These are phyloP conservation scores for Colletotrichum sp. DNA, from an alignment of 2,329 filamentous ascomycete species.

Conservation along the genomic window DNA sequence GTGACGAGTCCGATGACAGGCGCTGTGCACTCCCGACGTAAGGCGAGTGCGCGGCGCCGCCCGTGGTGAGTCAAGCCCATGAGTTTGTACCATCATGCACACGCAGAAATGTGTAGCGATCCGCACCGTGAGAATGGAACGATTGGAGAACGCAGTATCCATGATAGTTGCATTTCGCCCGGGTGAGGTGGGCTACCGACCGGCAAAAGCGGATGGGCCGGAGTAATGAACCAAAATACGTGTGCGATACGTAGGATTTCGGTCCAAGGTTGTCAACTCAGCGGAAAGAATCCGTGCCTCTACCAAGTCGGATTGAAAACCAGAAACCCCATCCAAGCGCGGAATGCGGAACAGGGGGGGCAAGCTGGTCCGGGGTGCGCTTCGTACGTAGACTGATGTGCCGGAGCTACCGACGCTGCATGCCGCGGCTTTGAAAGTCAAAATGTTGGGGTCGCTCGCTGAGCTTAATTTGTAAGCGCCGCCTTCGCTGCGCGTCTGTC, in stretches of 20 bases:
- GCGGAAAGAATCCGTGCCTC: not conserved
- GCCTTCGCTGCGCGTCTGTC: not conserved
- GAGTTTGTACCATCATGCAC: not conserved
- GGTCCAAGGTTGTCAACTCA: not conserved
- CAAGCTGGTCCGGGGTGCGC: not conserved
- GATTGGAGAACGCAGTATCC: not conserved
- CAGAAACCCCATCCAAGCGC: not conserved
- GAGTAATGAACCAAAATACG: not conserved
- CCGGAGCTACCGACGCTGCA: slow-evolving; percentile 9
- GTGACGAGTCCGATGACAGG: not conserved
- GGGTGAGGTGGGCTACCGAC: not conserved
- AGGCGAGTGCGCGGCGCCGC: not conserved
- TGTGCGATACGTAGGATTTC: not conserved
- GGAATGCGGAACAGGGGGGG: not conserved
- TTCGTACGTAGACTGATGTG: not conserved
- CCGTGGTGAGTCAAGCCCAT: not conserved
- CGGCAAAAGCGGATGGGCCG: not conserved
- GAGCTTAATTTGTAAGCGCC: not conserved
- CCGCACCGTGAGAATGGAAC: not conserved
- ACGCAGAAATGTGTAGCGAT: not conserved
- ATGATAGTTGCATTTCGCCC: not conserved
- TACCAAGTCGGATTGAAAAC: not conserved
- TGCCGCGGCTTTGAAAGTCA: not conserved
- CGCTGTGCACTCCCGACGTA: not conserved
- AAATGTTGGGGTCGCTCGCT: not conserved